Conservation (phyloP, 2,329 filamentous ascomycete genomes). For the Alternaria metachromatica region DNA sequence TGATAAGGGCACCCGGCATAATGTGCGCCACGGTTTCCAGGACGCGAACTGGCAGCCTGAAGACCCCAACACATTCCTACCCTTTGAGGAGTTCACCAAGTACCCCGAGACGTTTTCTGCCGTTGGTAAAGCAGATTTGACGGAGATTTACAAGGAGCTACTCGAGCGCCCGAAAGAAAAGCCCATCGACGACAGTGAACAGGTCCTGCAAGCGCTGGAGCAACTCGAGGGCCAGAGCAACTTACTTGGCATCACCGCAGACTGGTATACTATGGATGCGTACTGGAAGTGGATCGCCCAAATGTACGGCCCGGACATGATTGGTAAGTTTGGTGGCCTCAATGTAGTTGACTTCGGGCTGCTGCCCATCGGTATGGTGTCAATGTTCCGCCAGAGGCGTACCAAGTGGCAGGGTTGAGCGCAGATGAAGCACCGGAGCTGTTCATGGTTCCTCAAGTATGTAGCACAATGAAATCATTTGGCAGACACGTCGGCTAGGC, state of each 20-base stretch:
- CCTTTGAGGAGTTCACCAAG: conserved; percentile 32
- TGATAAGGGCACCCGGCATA: conserved; percentile 25
- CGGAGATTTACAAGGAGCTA: conserved; percentile 22
- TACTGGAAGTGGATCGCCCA: conserved; percentile 49
- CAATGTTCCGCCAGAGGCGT: conserved; percentile 41
- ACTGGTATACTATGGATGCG: conserved; percentile 38
- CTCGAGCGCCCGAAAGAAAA: conserved; percentile 29
- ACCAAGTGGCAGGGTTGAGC: conserved; percentile 42
- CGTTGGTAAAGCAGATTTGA: conserved; percentile 19
- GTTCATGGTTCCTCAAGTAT: not conserved
- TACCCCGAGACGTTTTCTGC: conserved; percentile 27
- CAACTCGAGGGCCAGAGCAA: conserved; percentile 29
- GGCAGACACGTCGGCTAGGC: not conserved
- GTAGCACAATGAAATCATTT: not conserved
- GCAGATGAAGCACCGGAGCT: not conserved
- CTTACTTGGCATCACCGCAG: conserved; percentile 28
- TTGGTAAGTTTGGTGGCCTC: conserved; percentile 42
- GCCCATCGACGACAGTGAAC: conserved; percentile 24
- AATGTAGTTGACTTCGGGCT: conserved; percentile 43
- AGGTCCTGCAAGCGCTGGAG: conserved; percentile 29
- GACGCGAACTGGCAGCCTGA: conserved; percentile 20
- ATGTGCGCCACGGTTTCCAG: conserved; percentile 1
- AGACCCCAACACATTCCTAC: conserved; percentile 32
- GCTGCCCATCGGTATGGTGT: conserved; percentile 48
- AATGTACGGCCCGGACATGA: conserved; percentile 47